Evolutionary conservation across 805 yeast species (phyloP), one percentile per base, ranked within the genome.

Genomic region (Henningerozyma blattae): DNA sequence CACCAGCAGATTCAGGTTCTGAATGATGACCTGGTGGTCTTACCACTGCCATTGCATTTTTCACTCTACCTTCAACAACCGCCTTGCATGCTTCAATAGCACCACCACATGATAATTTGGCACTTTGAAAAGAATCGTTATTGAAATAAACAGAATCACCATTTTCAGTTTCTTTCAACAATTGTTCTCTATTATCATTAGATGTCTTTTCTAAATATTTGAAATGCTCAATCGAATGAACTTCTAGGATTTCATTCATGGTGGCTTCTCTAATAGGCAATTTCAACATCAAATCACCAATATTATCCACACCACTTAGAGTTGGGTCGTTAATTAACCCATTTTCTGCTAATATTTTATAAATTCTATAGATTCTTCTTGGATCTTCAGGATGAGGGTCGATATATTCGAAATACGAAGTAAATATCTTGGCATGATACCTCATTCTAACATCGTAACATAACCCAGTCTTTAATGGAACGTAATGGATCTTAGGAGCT

Each of bases 321-420:
- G 80, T 69, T 13, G 84, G 79, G 52, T 89, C 96, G 25, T 64
- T 70, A 36, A 91, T 78, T 13, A 91, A 65, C 0, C 98, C 98
- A 26, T 91, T 86, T 51, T 91, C 96, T 0, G 95, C 96, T 29
- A 91, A 67, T 28, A 82, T 80, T 59, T 91, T 86, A 62, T 91
- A 91, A 31, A 91, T 83, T 36, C 97, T 70, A 59, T 87, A 91
- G 25, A 89, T 87, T 45, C 99, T 74, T 41, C 98, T 70, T 9
- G 99, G 99, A 52, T 91, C 98, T 56, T 91, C 99, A 4, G 99
- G 99, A 54, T 91, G 99, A 2, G 97, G 98, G 52, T 91, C 98
- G 34, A 89, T 84, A 58, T 89, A 89, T 56, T 89, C 95, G 47
- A 74, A 82, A 45, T 89, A 84, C 2, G 91, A 80, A 3, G 95